phyloP scores from a whole-genome alignment of 176 grass and related monocot species.

The Lolium perenne region DNA sequence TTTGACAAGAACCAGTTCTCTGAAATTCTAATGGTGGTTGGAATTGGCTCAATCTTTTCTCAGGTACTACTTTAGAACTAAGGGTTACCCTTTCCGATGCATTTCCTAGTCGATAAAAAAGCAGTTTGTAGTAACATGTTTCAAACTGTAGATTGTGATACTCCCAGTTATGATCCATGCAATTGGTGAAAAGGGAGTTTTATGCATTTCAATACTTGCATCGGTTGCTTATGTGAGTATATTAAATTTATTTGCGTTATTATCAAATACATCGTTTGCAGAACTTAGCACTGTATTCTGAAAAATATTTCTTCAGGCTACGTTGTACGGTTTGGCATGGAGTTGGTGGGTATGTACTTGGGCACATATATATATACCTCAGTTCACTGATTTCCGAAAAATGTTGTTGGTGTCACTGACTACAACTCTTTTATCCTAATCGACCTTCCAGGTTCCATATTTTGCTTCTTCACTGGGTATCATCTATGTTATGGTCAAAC shows the following conservation, averaged over 20 bases:
- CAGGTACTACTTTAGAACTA: slow-evolving; percentile 49
- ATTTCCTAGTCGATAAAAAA: not conserved
- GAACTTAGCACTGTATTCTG: not conserved
- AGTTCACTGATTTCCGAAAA: not conserved
- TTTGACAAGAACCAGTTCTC: slow-evolving; percentile 94
- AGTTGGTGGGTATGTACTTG: slow-evolving; percentile 72
- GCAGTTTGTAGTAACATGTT: not conserved
- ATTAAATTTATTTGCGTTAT: not conserved
- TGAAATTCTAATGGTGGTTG: slow-evolving; percentile 86
- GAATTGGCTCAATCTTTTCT: slow-evolving; percentile 82
- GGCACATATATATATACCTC: not conserved
- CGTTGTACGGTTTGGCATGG: slow-evolving; percentile 84
- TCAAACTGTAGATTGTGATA: slow-evolving; percentile 62
- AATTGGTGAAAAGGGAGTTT: slow-evolving; percentile 67
- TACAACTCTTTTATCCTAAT: slow-evolving; percentile 8
- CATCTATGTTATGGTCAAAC: slow-evolving; percentile 79
- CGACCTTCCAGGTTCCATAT: slow-evolving; percentile 74
- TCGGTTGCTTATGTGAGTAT: slow-evolving; percentile 76
- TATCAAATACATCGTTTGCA: not conserved
- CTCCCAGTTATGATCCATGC: slow-evolving; percentile 66
- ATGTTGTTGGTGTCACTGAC: not conserved
- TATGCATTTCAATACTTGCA: slow-evolving; percentile 65
- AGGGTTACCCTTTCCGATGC: not conserved
- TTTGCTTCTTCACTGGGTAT: slow-evolving; percentile 82
- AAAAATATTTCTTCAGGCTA: slow-evolving; percentile 48